phyloP scores from a whole-genome alignment of 305 asterid genomes.

The Fraxinus nigra region DNA sequence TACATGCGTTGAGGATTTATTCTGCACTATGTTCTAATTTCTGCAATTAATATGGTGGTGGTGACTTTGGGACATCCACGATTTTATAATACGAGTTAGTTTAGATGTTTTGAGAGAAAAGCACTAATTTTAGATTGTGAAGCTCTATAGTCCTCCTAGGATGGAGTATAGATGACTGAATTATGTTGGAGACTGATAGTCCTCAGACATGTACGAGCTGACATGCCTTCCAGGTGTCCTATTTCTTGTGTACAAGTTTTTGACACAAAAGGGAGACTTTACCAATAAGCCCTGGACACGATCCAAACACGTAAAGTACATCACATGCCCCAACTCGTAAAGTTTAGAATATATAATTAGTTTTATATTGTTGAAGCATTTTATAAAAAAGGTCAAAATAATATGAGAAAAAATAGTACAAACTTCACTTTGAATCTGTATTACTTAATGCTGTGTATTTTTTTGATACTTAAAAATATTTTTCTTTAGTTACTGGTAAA shows the following conservation, averaged over 20 bases:
- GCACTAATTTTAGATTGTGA: background rate
- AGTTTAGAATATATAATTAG: background rate
- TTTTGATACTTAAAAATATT: background rate
- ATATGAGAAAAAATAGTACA: background rate
- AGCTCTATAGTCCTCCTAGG: background rate
- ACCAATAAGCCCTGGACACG: background rate
- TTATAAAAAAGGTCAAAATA: background rate
- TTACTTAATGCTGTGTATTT: background rate
- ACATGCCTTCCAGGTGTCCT: background rate
- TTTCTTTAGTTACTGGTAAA: background rate
- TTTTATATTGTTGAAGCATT: background rate
- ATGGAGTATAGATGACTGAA: background rate
- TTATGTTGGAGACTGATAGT: background rate
- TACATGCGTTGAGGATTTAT: background rate
- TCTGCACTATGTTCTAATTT: background rate
- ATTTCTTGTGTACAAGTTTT: background rate
- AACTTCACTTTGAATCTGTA: background rate
- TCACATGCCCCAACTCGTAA: background rate
- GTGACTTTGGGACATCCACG: background rate
- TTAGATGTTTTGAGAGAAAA: background rate
- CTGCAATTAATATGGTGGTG: background rate
- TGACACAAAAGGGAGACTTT: background rate
- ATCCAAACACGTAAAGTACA: background rate
- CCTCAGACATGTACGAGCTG: background rate
- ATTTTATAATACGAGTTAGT: background rate